Evolutionary conservation across 2,329 filamentous ascomycete genomes (phyloP), one percentile per base, ranked within the genome.

Genomic region (Epichloe bromicola): DNA sequence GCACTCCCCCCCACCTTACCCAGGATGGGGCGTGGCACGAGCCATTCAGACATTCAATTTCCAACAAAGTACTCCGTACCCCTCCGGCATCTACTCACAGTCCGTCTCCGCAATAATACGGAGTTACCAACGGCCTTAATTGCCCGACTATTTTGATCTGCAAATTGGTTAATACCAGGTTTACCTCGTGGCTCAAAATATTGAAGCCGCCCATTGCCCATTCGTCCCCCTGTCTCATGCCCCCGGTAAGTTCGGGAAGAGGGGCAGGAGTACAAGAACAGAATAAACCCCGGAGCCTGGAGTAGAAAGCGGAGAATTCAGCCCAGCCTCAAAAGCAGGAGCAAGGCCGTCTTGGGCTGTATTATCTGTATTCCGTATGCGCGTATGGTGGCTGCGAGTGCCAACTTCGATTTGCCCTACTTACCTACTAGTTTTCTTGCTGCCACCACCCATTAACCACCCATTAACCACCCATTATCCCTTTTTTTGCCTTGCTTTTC

Each of bases 171-270:
- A 30, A 30, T 11, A 4, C 8, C 26, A 30, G 10, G 10, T 30
- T 30, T 30, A 3, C 26, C 26, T 30, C 23, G 42, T 45, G 42
- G 23, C 42, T 45, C 26, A 17, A 45, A 47, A 41, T 11, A 41
- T 11, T 34, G 41, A 26, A 38, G 36, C 37, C 43, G 15, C 3
- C 49, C 43, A 39, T 23, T 14, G 19, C 30, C 41, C 34, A 49
- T 37, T 10, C 30, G 30, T 11, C 23, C 36, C 38, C 40, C 23
- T 42, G 43, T 40, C 36, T 20, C 49, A n/a, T 40, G 36, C 42
- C 10, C 10, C 49, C 49, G 49, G 49, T 23, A 51, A 30, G 37
- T 19, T 48, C 49, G 49, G 49, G 37, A 33, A 43, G 30, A 37
- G 38, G 44, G 49, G 26, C 43, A 46, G 45, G 37, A 20, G n/a